These are phyloP conservation scores for Ophiorrhiza pumila DNA, from an alignment of 257 asterid genomes.

Conservation along the genomic window DNA sequence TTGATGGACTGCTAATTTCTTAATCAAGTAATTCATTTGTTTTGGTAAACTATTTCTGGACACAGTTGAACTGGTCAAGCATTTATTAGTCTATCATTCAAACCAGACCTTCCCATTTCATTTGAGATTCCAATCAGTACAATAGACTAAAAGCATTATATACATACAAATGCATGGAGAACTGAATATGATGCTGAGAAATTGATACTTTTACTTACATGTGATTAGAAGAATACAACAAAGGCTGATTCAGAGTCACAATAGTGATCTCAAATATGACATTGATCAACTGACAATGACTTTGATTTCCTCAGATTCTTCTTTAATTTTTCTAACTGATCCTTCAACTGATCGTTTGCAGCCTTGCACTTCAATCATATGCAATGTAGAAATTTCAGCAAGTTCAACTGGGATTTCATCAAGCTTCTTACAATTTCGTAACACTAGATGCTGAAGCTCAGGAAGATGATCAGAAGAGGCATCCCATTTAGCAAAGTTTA, in stretches of 20 bases:
- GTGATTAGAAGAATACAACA: no score
- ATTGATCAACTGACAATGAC: not conserved
- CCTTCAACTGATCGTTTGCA: not conserved
- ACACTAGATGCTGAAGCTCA: not conserved
- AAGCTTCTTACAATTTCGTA: not conserved
- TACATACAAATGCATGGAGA: no score
- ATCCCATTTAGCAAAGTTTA: not conserved
- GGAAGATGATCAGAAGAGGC: not conserved
- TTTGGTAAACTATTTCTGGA: no score
- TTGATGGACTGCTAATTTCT: no score
- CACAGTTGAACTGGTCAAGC: no score
- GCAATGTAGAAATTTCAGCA: not conserved
- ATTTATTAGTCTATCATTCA: no score
- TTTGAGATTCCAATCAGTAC: no score
- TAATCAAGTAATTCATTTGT: no score
- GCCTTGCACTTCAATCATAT: not conserved
- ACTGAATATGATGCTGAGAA: no score
- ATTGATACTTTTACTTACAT: no score
- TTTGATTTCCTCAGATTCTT: not conserved
- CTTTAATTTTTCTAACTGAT: not conserved
- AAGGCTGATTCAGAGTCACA: not conserved
- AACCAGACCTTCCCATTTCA: no score
- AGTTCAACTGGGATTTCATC: not conserved
- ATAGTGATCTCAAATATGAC: not conserved
- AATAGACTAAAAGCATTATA: no score